A percentile compares a stretch with the other conserved stretches of the same genome.
These are phyloP conservation scores for Auricularia auricula-judae DNA, from an alignment of 768 basidiomycete species.

Conservation along the genomic window DNA sequence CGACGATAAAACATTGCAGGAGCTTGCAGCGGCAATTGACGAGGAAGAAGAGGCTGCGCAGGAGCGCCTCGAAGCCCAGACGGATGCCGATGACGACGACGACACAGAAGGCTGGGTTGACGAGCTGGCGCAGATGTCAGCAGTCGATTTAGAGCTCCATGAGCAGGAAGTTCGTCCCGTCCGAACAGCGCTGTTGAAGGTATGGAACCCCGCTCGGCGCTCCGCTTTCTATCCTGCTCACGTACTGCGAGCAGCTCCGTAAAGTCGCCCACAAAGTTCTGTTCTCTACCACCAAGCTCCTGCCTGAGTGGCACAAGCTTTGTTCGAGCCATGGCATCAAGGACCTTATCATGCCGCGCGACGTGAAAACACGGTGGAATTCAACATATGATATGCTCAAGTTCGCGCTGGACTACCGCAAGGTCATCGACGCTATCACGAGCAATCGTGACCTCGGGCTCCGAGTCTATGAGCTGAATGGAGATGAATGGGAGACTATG, in stretches of 20 bases:
- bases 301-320: constrained; percentile 19
- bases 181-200: constrained; percentile 22
- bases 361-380: constrained; percentile 20
- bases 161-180: constrained; percentile 14
- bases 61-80: not conserved
- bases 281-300: constrained; percentile 19
- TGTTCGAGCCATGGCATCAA: constrained; percentile 9
- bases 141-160: constrained; percentile 11
- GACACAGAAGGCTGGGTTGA: constrained; percentile 14
- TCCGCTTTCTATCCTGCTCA: not conserved
- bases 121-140: constrained; percentile 11
- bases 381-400: constrained; percentile 21
- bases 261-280: constrained; percentile 12
- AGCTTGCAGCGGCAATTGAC: constrained; percentile 2
- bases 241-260: constrained; percentile 9
- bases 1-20: not conserved
- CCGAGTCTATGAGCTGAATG: constrained; percentile 15
- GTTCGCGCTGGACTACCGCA: constrained; percentile 18
- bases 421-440: constrained; percentile 18
- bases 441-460: constrained; percentile 12
- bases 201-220: constrained; percentile 8
- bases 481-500: constrained; percentile 23
- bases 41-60: not conserved
- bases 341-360: constrained; percentile 22
- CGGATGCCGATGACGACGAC: constrained; percentile 8